Conservation (phyloP, 352 stramenopile genomes). For the Phytopythium cucurbitacearum region DNA sequence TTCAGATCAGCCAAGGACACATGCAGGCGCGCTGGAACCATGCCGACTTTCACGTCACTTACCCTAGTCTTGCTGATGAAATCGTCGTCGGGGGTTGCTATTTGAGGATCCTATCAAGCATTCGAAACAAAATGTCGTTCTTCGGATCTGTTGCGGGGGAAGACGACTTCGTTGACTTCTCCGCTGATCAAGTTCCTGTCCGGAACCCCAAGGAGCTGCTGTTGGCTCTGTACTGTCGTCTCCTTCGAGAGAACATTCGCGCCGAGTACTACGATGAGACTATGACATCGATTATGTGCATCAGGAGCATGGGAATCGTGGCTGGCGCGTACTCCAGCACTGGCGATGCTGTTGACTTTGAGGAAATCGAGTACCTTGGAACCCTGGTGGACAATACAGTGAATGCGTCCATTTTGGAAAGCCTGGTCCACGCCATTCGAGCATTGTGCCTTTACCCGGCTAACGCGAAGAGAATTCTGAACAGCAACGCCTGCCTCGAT, state of each 20-base stretch:
- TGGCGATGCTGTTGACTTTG: conserved; percentile 37
- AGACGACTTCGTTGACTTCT: conserved; percentile 49
- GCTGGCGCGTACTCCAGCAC: conserved; percentile 39
- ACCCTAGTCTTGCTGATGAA: conserved; percentile 85
- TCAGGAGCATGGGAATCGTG: conserved; percentile 63
- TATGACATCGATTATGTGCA: conserved; percentile 51
- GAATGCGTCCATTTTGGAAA: conserved; percentile 51
- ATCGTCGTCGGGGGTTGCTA: conserved; percentile 89
- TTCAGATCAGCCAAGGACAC: conserved; percentile 53
- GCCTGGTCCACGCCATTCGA: conserved; percentile 49
- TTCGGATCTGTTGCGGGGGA: conserved; percentile 38
- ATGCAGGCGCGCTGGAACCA: conserved; percentile 94
- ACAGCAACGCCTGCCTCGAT: conserved; percentile 34
- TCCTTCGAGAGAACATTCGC: conserved; percentile 72
- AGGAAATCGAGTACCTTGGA: conserved; percentile 69
- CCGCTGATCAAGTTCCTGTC: conserved; percentile 50
- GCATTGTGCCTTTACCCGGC: conserved; percentile 37
- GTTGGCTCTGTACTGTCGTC: conserved; percentile 58
- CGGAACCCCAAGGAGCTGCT: conserved; percentile 50
- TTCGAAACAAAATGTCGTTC: conserved; percentile 40
- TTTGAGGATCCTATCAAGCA: conserved; percentile 58
- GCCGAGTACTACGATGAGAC: conserved; percentile 67
- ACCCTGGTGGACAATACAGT: conserved; percentile 61
- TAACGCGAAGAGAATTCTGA: conserved; percentile 55
- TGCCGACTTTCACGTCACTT: conserved; percentile 93